Evolutionary conservation across 495 filamentous ascomycete species (phyloP).

Genomic region (Aspergillus baeticus): DNA sequence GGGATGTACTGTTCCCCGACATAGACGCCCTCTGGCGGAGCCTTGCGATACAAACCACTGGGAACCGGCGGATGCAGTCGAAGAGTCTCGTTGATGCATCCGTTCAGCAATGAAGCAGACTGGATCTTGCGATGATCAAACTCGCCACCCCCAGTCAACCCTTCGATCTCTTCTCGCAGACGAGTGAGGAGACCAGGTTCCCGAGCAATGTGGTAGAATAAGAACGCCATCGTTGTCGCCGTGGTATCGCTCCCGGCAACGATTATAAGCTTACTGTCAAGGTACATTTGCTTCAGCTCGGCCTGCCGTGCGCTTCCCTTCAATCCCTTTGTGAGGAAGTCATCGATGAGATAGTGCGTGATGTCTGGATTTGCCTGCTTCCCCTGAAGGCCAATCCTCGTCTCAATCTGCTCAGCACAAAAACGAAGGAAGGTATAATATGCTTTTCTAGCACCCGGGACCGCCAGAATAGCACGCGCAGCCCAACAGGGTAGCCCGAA

Average conservation of each 20-base stretch:
- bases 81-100: slow-evolving; percentile 50
- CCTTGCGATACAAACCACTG: slow-evolving; percentile 34
- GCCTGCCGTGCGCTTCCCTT: background rate
- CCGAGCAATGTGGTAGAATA: background rate
- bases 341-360: slow-evolving; percentile 1
- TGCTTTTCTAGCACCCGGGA: slow-evolving; percentile 14
- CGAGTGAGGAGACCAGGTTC: background rate
- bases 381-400: background rate
- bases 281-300: background rate
- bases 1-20: slow-evolving; percentile 45
- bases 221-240: background rate
- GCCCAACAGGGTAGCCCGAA: slow-evolving; percentile 21
- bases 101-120: slow-evolving; percentile 35
- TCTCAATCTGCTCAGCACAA: background rate
- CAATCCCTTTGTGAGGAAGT: background rate
- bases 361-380: slow-evolving; percentile 4
- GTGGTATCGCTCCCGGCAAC: slow-evolving; percentile 8
- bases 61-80: slow-evolving; percentile 45
- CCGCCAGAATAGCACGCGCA: slow-evolving; percentile 6
- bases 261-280: slow-evolving; percentile 4
- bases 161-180: background rate
- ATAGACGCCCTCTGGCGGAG: slow-evolving; percentile 41
- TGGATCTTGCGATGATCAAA: slow-evolving; percentile 18
- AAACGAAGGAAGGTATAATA: background rate
- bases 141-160: slow-evolving; percentile 12